A percentile compares a stretch with the other conserved stretches of the same genome.
Evolutionary conservation across 2,329 filamentous ascomycete genomes (phyloP).

Genomic region (Erysiphe pulchra): DNA sequence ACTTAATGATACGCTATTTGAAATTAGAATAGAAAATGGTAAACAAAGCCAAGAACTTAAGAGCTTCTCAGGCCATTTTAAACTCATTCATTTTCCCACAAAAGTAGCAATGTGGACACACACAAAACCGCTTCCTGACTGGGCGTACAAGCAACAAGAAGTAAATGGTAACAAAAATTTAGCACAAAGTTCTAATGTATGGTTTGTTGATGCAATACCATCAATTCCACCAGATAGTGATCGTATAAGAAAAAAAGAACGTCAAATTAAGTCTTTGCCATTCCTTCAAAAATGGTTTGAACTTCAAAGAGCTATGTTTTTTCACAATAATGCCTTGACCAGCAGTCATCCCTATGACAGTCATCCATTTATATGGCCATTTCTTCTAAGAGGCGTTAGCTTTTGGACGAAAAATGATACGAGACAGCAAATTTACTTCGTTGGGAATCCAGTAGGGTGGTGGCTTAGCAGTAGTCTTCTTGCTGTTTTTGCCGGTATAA

Average conservation of each 20-base stretch:
- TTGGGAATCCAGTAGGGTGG: slow-evolving; percentile 92
- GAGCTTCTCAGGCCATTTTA: slow-evolving; percentile 80
- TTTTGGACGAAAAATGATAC: slow-evolving; percentile 98
- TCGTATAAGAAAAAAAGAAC: slow-evolving; percentile 50
- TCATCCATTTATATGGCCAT: slow-evolving; percentile 91
- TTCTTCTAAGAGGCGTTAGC: slow-evolving; percentile 85
- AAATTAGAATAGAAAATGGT: slow-evolving; percentile 69
- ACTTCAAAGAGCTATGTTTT: slow-evolving; percentile 94
- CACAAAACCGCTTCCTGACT: slow-evolving; percentile 80
- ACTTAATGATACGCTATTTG: slow-evolving; percentile 75
- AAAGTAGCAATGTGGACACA: slow-evolving; percentile 99
- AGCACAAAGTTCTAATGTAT: slow-evolving; percentile 70
- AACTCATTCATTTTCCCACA: slow-evolving; percentile 77
- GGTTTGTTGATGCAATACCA: slow-evolving; percentile 81
- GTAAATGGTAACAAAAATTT: slow-evolving; percentile 99
- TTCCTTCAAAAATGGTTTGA: slow-evolving; percentile 93
- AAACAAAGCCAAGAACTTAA: slow-evolving; percentile 68
- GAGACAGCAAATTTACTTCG: slow-evolving; percentile 90
- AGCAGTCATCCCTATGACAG: slow-evolving; percentile 92
- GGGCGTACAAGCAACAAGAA: slow-evolving; percentile 91
- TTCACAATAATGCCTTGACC: slow-evolving; percentile 94
- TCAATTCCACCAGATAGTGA: slow-evolving; percentile 42
- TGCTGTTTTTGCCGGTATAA: slow-evolving; percentile 77
- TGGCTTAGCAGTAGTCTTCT: slow-evolving; percentile 84
- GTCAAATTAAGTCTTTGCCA: slow-evolving; percentile 56